A percentile compares a stretch with the other conserved stretches of the same genome.
phyloP scores from a whole-genome alignment of 352 stramenopile genomes.

The Globisporangium solare region DNA sequence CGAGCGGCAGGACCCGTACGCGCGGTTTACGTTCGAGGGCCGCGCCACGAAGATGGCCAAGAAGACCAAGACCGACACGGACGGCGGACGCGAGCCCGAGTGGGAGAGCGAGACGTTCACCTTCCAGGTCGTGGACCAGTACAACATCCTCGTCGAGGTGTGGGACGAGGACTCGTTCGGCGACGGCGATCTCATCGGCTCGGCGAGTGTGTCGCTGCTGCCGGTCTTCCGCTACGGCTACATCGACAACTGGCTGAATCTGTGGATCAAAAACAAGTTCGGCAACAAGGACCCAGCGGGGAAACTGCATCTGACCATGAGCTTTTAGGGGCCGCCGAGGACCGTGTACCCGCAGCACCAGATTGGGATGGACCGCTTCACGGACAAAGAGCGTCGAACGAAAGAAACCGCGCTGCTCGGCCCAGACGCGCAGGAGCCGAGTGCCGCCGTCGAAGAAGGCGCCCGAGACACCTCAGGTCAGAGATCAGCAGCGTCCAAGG shows the following conservation, averaged over 20 bases:
- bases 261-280: conserved; percentile 86
- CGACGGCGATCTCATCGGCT: conserved; percentile 89
- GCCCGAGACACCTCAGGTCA: not conserved
- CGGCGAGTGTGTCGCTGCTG: conserved; percentile 78
- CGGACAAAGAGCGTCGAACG: conserved; percentile 62
- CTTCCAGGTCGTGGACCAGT: conserved; percentile 94
- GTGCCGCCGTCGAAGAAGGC: not conserved
- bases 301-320: conserved; percentile 84
- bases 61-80: conserved; percentile 86
- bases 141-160: conserved; percentile 85
- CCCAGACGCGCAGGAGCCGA: conserved; percentile 5
- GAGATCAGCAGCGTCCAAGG: not conserved
- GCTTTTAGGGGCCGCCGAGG: conserved; percentile 74
- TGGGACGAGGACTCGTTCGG: conserved; percentile 91
- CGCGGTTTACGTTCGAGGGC: conserved; percentile 73
- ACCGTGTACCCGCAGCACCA: conserved; percentile 91
- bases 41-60: conserved; percentile 64
- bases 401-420: conserved; percentile 43
- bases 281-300: conserved; percentile 82
- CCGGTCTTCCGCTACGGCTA: conserved; percentile 87
- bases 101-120: conserved; percentile 79
- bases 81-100: conserved; percentile 74
- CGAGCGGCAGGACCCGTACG: conserved; percentile 70
- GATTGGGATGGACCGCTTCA: conserved; percentile 67
- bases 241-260: conserved; percentile 85